Base-by-base conservation (phyloP, 768 basidiomycete genomes). In the Austroboletus eburneus region DNA sequence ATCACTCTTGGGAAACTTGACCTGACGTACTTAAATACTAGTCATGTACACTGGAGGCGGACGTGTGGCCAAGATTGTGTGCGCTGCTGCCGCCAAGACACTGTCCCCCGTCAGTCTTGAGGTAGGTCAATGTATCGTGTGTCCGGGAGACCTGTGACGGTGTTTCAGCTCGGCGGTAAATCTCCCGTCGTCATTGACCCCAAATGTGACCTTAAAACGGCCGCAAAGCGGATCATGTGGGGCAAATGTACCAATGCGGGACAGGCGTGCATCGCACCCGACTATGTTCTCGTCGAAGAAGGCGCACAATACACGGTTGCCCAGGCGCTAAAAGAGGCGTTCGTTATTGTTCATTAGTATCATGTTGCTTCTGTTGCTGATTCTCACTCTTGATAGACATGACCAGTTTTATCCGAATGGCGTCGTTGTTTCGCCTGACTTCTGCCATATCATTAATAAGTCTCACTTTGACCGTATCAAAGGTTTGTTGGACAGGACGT, bases 231-330 rank as follows among this genome's bases (percentile, higher is more conserved):
- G n/a, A 72, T 93, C 36, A 62, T 91, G 29, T 91, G 87, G 87
- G 88, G 88, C n/a, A 89, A 89, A 56, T 66, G 70, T 39, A 64
- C 69, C n/a, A 93, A 93, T 54, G 80, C 78, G 0, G 91, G 91
- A 3, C 78, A 91, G 69, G 81, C 81, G 1, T 92, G 90, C 47
- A 71, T 83, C 4, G 80, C 85, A 5, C 78, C 78, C 1, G 78
- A 80, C 52, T 79, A 79, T 50, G 54, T 74, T 18, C 68, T 80
- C n/a, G 67, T 80, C 9, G 71, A 69, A 5, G 62, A 65, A 29
- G 60, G 59, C 7, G 61, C 65, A n/a, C 66, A 76, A 46, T 73
- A 73, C 22, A 56, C 49, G 24, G 49, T 76, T 20, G 46, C 73
- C 17, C 62, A 61, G 14, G 78, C 70, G 7, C 51, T 79, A 22